Evolutionary conservation across 2,329 filamentous ascomycete genomes (phyloP), one percentile per base, ranked within the genome.

Genomic region (Celoporthe dispersa): DNA sequence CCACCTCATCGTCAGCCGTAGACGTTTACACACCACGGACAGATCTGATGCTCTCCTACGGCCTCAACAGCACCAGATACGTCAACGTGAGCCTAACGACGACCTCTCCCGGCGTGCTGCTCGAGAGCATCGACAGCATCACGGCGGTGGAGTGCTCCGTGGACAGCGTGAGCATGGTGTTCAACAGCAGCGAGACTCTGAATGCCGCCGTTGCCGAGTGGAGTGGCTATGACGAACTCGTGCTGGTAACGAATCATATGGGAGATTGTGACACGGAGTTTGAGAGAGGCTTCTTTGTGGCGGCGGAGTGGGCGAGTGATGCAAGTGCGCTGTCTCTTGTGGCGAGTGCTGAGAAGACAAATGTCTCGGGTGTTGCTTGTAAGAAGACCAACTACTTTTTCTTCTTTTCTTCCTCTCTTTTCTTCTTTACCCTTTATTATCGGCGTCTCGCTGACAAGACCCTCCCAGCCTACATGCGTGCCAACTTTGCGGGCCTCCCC

Each of bases 241-340:
- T 71, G n/a, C 41, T 71, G 12, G 53, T 71, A 5, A 70, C 70
- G 2, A 70, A 70, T 9, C 69, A 70, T 7, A 19, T 70, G 66
- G 69, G 69, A 8, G 66, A 68, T 37, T 70, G 69, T 28, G 69
- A 70, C 44, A 68, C 66, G 0, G 69, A 70, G 39, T 64, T 65
- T 12, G 69, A 70, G 53, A 53, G 69, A 28, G 69, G 69, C 1
- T 70, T 70, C 69, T 70, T 70, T 55, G 37, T 70, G 31, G 69
- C 69, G 1, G 65, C 39, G 12, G 57, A 53, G 28, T 70, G 39
- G 3, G 33, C 51, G 8, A 25, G 48, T 8, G 12, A 64, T 19
- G 1, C 31, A 7, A 25, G 55, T 16, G 53, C 60, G 19, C 53
- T 61, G 12, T 68, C 61, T 3, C 33, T 70, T 35, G 67, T 67